A percentile compares a stretch with the other conserved stretches of the same genome.
Evolutionary conservation across 1,284 basidiomycete genomes (phyloP).

Genomic region (Ceratobasidium sp.): DNA sequence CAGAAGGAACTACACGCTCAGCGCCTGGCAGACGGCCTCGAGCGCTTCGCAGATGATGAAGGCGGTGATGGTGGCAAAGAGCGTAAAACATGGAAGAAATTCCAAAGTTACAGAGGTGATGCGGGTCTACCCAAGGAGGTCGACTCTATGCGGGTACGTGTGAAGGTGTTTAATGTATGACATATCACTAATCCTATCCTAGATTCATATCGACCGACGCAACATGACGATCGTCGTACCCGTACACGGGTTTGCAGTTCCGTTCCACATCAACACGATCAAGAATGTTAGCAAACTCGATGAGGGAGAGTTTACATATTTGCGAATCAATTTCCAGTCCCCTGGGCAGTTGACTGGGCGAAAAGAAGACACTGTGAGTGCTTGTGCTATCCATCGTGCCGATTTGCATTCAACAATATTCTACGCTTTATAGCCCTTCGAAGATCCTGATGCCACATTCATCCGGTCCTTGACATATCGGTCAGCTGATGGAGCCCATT

Average conservation of each 20-base stretch:
- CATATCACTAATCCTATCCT: conserved; percentile 22
- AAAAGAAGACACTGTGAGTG: conserved; percentile 94
- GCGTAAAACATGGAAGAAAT: conserved; percentile 92
- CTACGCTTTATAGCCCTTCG: conserved; percentile 74
- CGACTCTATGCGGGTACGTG: conserved; percentile 74
- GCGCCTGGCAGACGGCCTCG: conserved; percentile 83
- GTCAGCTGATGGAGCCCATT: conserved; percentile 87
- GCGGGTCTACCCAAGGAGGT: conserved; percentile 83
- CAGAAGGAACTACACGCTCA: conserved; percentile 84
- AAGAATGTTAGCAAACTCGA: conserved; percentile 99
- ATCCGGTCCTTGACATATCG: conserved; percentile 95
- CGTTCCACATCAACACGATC: conserved; percentile 98
- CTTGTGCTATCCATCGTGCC: not conserved
- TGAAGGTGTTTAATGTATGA: not conserved
- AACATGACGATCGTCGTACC: conserved; percentile 91
- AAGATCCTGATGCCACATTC: conserved; percentile 96
- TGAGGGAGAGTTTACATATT: conserved; percentile 92
- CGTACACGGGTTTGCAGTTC: conserved; percentile 93
- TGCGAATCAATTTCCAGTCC: conserved; percentile 98
- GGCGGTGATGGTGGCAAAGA: conserved; percentile 71
- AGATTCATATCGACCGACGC: conserved; percentile 93
- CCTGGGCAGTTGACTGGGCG: conserved; percentile 97
- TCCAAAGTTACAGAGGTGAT: conserved; percentile 97
- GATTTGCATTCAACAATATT: conserved; percentile 7
- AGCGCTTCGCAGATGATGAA: conserved; percentile 82